These are phyloP conservation scores for Stentor roeselii DNA, from an alignment of 73 alveolate genomes.

Conservation along the genomic window DNA sequence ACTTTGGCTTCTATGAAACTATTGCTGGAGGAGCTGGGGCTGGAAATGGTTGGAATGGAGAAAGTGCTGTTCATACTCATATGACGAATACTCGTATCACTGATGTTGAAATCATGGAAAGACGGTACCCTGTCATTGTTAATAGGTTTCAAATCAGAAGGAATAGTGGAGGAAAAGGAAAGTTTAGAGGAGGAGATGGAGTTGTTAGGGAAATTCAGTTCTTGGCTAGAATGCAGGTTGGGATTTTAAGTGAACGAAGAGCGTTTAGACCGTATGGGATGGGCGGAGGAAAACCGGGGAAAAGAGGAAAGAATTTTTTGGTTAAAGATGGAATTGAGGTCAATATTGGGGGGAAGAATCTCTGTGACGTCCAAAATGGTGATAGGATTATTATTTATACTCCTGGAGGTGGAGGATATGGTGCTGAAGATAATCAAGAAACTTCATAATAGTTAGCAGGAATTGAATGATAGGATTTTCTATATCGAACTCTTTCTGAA, in stretches of 20 bases:
- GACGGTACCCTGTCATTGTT: slow-evolving; percentile 78
- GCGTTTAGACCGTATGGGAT: slow-evolving; percentile 85
- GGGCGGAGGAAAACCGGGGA: slow-evolving; percentile 74
- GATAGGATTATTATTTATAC: slow-evolving; percentile 54
- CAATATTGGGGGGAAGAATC: slow-evolving; percentile 70
- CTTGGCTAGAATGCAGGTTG: slow-evolving; percentile 52
- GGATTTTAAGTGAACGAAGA: slow-evolving; percentile 77
- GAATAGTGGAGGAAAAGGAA: slow-evolving; percentile 82
- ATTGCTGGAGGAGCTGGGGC: slow-evolving; percentile 95
- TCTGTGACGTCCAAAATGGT: slow-evolving; percentile 44
- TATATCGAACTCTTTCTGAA: no score
- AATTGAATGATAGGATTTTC: no score
- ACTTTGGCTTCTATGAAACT: slow-evolving; percentile 79
- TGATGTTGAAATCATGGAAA: slow-evolving; percentile 79
- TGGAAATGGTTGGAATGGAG: slow-evolving; percentile 78
- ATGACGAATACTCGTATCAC: slow-evolving; percentile 94
- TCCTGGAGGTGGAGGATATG: slow-evolving; percentile 94
- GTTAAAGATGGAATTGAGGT: slow-evolving; percentile 48
- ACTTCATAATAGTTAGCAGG: no score
- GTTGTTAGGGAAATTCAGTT: slow-evolving; percentile 77
- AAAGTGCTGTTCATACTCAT: slow-evolving; percentile 80
- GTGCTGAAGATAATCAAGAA: slow-evolving; percentile 33
- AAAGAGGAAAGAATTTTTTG: slow-evolving; percentile 66
- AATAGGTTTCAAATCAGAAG: slow-evolving; percentile 60
- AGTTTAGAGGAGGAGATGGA: slow-evolving; percentile 86